Percentiles rank a stretch among this genome's conserved stretches.
Conservation (phyloP, 2,329 filamentous ascomycete species). For the Colletotrichum australisinense region DNA sequence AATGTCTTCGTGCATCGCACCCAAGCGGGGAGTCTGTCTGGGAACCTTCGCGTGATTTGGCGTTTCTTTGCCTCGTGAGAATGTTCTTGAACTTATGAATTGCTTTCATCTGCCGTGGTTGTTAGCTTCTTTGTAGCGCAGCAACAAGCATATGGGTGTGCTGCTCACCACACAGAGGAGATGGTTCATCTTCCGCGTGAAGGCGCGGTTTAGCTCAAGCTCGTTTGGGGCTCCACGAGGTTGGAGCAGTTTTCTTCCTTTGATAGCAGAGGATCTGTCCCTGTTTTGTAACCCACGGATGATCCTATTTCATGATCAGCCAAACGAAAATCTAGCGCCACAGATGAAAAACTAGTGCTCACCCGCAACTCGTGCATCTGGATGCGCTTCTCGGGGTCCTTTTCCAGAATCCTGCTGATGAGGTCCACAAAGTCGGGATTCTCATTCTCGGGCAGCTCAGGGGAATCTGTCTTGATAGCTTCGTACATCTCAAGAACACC, state of each 20-base stretch:
- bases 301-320: slow-evolving; percentile 68
- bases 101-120: slow-evolving; percentile 78
- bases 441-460: slow-evolving; percentile 71
- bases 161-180: slow-evolving; percentile 81
- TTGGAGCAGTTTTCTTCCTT: slow-evolving; percentile 88
- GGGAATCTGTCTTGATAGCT: slow-evolving; percentile 79
- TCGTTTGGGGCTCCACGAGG: slow-evolving; percentile 87
- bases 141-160: background rate
- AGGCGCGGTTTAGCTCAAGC: slow-evolving; percentile 89
- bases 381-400: slow-evolving; percentile 86
- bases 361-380: slow-evolving; percentile 86
- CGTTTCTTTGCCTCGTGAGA: slow-evolving; percentile 51
- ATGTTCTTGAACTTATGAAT: slow-evolving; percentile 89
- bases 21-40: slow-evolving; percentile 42
- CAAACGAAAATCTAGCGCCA: too few relatives aligned
- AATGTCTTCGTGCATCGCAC: slow-evolving; percentile 59
- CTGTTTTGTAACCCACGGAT: slow-evolving; percentile 90
- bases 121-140: background rate
- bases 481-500: slow-evolving; percentile 90
- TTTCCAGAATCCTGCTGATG: slow-evolving; percentile 80
- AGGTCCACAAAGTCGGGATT: slow-evolving; percentile 80
- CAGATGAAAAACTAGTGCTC: slow-evolving; percentile 48
- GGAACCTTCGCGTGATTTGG: slow-evolving; percentile 20
- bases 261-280: slow-evolving; percentile 81
- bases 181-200: slow-evolving; percentile 89